Evolutionary conservation across 192 early-diverging fungal genomes (phyloP).

Genomic region (Backusella tarrabulga): DNA sequence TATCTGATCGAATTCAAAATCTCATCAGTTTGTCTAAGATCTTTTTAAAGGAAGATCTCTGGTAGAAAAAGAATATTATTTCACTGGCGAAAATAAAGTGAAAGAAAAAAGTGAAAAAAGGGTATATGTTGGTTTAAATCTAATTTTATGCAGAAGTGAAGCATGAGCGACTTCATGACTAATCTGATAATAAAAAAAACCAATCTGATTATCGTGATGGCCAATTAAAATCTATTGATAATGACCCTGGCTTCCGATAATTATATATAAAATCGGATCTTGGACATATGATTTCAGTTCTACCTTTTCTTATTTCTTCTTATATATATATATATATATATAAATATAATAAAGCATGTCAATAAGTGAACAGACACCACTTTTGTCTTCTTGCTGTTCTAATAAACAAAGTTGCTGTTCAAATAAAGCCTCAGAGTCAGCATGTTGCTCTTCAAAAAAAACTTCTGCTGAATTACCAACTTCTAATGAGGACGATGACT

Average conservation of each 20-base stretch:
- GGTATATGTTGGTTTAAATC: background rate
- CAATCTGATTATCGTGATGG: background rate
- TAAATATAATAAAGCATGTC: background rate
- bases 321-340: background rate
- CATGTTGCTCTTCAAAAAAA: slow-evolving; percentile 17
- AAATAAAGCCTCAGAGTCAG: background rate
- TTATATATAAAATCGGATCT: background rate
- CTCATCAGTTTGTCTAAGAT: background rate
- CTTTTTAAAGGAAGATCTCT: background rate
- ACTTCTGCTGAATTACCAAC: background rate
- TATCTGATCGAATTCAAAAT: background rate
- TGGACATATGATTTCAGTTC: background rate
- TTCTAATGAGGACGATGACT: slow-evolving; percentile 15
- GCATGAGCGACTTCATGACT: background rate
- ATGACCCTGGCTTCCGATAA: background rate
- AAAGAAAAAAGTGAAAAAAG: background rate
- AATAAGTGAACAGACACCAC: slow-evolving; percentile 12
- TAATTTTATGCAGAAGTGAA: background rate
- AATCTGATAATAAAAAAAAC: background rate
- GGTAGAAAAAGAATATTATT: background rate
- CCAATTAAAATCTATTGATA: background rate
- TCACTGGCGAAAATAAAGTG: too few species aligned
- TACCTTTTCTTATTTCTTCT: background rate
- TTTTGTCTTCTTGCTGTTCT: background rate
- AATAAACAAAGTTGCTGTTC: slow-evolving; percentile 11